Percentiles rank a stretch among this genome's conserved stretches.
Conservation (phyloP, 2,329 filamentous ascomycete species). For the Domatiomyces catenatus region DNA sequence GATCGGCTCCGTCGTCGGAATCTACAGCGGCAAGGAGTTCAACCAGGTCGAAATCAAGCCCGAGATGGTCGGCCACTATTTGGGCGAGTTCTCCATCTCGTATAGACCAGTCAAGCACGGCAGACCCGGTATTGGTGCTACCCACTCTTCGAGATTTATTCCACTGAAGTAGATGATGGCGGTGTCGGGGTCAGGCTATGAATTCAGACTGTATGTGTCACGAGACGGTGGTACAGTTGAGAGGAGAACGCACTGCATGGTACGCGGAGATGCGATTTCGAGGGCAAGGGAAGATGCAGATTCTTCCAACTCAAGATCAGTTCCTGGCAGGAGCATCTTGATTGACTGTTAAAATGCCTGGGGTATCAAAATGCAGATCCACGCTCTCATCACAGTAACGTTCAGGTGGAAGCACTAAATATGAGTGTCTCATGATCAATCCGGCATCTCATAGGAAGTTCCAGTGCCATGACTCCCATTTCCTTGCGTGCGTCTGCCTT, state of each 20-base stretch:
- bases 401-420: background rate
- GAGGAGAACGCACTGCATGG: background rate
- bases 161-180: conserved; percentile 71
- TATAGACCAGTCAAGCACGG: conserved; percentile 99
- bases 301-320: background rate
- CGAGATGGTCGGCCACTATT: conserved; percentile 99
- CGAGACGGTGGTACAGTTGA: background rate
- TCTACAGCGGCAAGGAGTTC: conserved; percentile 99
- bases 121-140: conserved; percentile 99
- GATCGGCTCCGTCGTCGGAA: conserved; percentile 95
- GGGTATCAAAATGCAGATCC: background rate
- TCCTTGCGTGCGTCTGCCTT: background rate
- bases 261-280: background rate
- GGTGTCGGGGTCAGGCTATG: background rate
- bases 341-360: background rate
- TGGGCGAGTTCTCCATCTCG: conserved; percentile 98
- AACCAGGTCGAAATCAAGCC: conserved; percentile 99
- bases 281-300: background rate
- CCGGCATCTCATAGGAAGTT: background rate
- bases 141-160: conserved; percentile 99
- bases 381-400: background rate
- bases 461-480: background rate
- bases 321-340: background rate
- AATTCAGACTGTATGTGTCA: background rate
- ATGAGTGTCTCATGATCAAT: background rate